Base-by-base conservation (phyloP, 2,329 filamentous ascomycete species). In the Nigrospora oryzae region DNA sequence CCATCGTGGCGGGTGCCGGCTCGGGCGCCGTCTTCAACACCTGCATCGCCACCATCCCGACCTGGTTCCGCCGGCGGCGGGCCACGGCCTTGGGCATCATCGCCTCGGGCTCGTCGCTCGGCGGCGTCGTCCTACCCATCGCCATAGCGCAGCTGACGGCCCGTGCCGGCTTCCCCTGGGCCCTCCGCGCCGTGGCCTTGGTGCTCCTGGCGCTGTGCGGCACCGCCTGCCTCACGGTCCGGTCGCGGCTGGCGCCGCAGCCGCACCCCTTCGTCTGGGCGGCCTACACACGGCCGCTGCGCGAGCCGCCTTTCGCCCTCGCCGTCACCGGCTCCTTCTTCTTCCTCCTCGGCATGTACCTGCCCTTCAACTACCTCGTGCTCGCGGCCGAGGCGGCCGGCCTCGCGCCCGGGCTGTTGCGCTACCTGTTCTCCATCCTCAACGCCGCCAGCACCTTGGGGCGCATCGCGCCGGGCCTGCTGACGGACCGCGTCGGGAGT, bases 321-420 rank as follows among this genome's bases (percentile, higher is more conserved):
- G 67, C 70, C 15, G 55, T 71, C 30, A 15, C 60, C 3, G 73
- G 59, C 19, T 63, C 67, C 43, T 81, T 80, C 61, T 58, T 81
- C 56, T 73, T 81, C 65, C 74, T 75, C 64, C 63, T 63, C 64
- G 71, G 73, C 50, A 69, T 75, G 68, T 94, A 75, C 53, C 49
- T 77, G 44, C 74, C 74, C 3, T 75, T 76, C 58, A 75, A 70
- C 56, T 77, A 74, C 55, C 65, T 75, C 48, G 58, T 73, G 30
- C 58, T 75, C 16, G 71, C 75, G 56, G 73, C 73, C 5, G 48
- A 65, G 51, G 53, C 63, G 4, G 62, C 67, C 3, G 71, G 71
- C 38, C 67, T 75, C 55, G 60, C 62, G 13, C 42, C 2, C 54
- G 76, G 42, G 56, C 70, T 7, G n/a, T n/a, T n/a, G n/a, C 64